Conservation (phyloP, 2,329 filamentous ascomycete genomes). For the Xylaria sp. region DNA sequence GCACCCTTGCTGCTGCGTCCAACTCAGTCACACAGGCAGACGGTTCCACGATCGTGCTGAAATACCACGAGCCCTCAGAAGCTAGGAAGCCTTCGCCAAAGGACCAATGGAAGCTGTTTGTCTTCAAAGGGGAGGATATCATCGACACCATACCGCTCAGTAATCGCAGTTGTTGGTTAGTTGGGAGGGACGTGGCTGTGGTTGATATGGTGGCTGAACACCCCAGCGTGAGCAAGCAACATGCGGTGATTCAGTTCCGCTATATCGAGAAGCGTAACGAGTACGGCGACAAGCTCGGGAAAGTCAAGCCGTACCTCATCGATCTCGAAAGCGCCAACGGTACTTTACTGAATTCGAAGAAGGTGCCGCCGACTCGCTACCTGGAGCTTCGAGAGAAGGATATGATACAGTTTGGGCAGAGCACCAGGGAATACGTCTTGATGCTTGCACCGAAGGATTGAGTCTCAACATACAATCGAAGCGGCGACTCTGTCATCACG, state of each 20-base stretch:
- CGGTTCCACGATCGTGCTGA: slow-evolving; percentile 82
- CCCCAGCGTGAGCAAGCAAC: slow-evolving; percentile 93
- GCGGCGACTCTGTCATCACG: slow-evolving; percentile 11
- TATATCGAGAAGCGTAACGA: slow-evolving; percentile 86
- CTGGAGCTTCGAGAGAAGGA: slow-evolving; percentile 90
- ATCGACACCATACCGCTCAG: slow-evolving; percentile 84
- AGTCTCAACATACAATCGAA: slow-evolving; percentile 26
- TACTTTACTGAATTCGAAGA: slow-evolving; percentile 81
- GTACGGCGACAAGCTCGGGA: slow-evolving; percentile 83
- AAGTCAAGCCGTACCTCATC: slow-evolving; percentile 87
- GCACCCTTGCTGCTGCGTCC: slow-evolving; percentile 85
- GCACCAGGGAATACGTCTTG: slow-evolving; percentile 92
- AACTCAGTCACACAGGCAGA: slow-evolving; percentile 79
- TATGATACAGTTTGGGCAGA: slow-evolving; percentile 87
- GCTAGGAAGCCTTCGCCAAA: slow-evolving; percentile 85
- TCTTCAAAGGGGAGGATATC: slow-evolving; percentile 87
- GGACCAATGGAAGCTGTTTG: slow-evolving; percentile 87
- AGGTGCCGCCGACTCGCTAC: slow-evolving; percentile 79
- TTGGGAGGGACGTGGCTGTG: slow-evolving; percentile 83
- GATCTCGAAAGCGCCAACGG: slow-evolving; percentile 95
- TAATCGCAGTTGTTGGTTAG: slow-evolving; percentile 86
- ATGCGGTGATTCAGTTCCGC: slow-evolving; percentile 94
- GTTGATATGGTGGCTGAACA: slow-evolving; percentile 89
- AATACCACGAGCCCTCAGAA: slow-evolving; percentile 96
- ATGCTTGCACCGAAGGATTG: slow-evolving; percentile 74